Conservation (phyloP, 2,329 filamentous ascomycete species). For the Fusarium sp. region DNA sequence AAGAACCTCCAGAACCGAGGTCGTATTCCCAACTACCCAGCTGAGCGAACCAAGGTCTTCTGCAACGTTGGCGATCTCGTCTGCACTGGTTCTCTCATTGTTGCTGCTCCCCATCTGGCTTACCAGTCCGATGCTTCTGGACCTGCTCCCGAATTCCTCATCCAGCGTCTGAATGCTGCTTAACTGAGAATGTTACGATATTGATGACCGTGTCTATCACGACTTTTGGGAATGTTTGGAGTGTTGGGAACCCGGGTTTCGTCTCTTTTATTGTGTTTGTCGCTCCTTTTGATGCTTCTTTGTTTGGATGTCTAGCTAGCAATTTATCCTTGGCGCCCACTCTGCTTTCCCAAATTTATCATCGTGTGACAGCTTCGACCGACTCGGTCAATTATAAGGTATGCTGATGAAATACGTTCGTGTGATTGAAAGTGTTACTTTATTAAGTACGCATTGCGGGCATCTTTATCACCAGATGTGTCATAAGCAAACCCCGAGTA, state of each 20-base stretch:
- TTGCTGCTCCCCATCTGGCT: constrained; percentile 27
- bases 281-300: neutral
- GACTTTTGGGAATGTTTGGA: neutral
- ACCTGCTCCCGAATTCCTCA: constrained; percentile 26
- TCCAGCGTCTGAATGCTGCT: constrained; percentile 17
- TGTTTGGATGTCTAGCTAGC: neutral
- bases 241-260: neutral
- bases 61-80: constrained; percentile 52
- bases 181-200: neutral
- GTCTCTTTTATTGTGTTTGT: neutral
- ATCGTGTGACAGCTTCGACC: neutral
- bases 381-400: neutral
- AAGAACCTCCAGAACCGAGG: constrained; percentile 56
- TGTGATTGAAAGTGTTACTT: too few species aligned
- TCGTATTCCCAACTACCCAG: constrained; percentile 53
- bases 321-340: neutral
- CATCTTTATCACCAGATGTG: too few species aligned
- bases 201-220: neutral
- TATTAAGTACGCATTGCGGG: too few species aligned
- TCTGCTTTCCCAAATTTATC: neutral
- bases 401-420: neutral
- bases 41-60: constrained; percentile 50
- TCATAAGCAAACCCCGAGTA: too few species aligned
- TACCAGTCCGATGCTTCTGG: constrained; percentile 29
- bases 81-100: constrained; percentile 51